Percentiles rank a stretch among this genome's conserved stretches.
Evolutionary conservation across 2,329 filamentous ascomycete species (phyloP).

Genomic region (Aureobasidium sp.): DNA sequence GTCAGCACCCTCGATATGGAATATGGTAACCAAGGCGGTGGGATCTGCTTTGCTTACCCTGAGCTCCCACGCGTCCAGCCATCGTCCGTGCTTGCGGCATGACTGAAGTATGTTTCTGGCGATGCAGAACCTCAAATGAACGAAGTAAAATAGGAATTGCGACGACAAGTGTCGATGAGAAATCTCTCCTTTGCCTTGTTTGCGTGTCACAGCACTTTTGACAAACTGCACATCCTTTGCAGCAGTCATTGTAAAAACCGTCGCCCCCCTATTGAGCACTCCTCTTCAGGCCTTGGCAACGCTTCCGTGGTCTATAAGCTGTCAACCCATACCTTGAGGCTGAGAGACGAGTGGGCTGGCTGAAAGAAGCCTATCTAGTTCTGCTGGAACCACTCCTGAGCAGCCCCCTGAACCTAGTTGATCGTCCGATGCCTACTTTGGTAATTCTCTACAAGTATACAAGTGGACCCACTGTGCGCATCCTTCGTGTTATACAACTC

Average conservation of each 20-base stretch:
- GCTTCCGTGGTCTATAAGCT: background rate
- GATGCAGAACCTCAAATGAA: background rate
- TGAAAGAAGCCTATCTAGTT: background rate
- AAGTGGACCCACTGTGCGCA: background rate
- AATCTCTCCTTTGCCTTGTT: background rate
- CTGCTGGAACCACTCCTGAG: background rate
- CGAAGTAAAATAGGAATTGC: no score
- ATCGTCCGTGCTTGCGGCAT: slow-evolving; percentile 13
- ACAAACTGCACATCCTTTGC: background rate
- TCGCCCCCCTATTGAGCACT: slow-evolving; percentile 4
- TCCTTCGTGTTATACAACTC: background rate
- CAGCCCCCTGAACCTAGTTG: slow-evolving; percentile 4
- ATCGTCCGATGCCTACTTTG: background rate
- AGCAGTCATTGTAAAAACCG: background rate
- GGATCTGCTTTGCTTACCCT: slow-evolving; percentile 4
- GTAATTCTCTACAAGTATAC: background rate
- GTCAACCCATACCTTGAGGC: background rate
- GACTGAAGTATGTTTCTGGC: background rate
- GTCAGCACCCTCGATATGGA: background rate
- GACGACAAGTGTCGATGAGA: background rate
- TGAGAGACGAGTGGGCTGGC: background rate
- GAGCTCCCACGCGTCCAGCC: background rate
- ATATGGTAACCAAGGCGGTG: background rate
- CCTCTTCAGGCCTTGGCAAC: slow-evolving; percentile 4
- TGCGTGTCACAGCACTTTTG: background rate